A percentile compares a stretch with the other conserved stretches of the same genome.
These are phyloP conservation scores for Leishmania arabica DNA, from an alignment of 208 protist genomes.

Conservation along the genomic window DNA sequence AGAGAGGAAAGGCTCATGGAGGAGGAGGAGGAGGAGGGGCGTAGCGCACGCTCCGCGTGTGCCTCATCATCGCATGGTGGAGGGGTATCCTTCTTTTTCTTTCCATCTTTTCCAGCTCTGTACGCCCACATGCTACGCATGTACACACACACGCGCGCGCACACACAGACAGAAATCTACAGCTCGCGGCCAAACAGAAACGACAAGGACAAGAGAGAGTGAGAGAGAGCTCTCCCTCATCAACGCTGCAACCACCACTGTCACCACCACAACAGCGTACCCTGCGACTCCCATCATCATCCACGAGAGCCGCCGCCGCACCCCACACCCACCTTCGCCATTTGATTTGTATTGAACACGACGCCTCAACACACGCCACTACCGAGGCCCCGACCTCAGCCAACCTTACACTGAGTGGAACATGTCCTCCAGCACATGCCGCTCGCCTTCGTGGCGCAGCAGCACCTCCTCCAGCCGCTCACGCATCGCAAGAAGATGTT, in stretches of 20 bases:
- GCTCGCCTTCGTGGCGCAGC: slow-evolving; percentile 33
- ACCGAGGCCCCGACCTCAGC: background rate
- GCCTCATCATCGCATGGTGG: background rate
- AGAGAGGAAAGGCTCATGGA: background rate
- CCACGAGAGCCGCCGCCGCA: background rate
- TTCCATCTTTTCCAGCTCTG: background rate
- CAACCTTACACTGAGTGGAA: slow-evolving; percentile 18
- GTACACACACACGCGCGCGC: background rate
- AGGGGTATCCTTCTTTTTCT: background rate
- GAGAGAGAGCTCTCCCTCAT: background rate
- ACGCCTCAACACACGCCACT: background rate
- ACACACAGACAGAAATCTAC: background rate
- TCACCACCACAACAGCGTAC: background rate
- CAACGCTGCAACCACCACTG: background rate
- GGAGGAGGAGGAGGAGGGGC: background rate
- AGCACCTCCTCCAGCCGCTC: slow-evolving; percentile 35
- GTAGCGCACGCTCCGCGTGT: background rate
- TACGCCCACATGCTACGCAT: background rate
- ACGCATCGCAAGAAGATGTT: slow-evolving; percentile 29
- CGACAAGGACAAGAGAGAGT: background rate
- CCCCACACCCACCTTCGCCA: background rate
- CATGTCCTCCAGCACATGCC: slow-evolving; percentile 38
- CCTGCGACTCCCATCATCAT: background rate
- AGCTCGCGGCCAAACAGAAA: background rate
- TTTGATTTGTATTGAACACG: background rate